phyloP scores from a whole-genome alignment of 2,329 filamentous ascomycete species.

The Rhynchosporium agropyri region DNA sequence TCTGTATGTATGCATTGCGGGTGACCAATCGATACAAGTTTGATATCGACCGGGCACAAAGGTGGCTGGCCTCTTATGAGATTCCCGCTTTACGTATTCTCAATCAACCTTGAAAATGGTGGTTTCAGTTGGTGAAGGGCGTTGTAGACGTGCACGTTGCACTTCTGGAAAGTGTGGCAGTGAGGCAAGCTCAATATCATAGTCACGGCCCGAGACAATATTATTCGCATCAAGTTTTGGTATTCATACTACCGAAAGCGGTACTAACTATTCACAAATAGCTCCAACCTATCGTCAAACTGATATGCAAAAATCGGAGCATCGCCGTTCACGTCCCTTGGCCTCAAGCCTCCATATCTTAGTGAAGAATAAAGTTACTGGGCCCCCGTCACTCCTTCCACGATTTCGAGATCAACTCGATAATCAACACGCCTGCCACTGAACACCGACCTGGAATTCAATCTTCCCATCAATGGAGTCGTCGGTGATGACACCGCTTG shows the following conservation, averaged over 20 bases:
- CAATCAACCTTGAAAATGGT: no score
- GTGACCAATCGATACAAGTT: no score
- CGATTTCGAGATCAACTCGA: not conserved
- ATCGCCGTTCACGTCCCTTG: no score
- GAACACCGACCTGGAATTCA: constrained; percentile 6
- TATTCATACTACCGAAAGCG: not conserved
- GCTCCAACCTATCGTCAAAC: not conserved
- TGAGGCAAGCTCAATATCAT: not conserved
- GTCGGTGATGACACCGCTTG: constrained; percentile 13
- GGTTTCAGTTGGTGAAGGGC: no score
- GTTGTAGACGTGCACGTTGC: no score
- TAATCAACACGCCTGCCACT: constrained; percentile 10
- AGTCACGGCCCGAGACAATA: not conserved
- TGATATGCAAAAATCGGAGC: not conserved
- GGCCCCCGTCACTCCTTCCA: not conserved
- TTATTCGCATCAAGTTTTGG: constrained; percentile 2
- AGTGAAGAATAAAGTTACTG: not conserved
- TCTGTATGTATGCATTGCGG: no score
- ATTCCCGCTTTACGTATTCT: no score
- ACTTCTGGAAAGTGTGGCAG: not conserved
- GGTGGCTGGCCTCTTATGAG: no score
- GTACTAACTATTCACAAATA: not conserved
- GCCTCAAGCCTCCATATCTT: not conserved
- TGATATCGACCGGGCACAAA: no score
- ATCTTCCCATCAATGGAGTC: constrained; percentile 12